Evolutionary conservation across 1,284 basidiomycete species (phyloP).

Genomic region (Termitomyces sp.): DNA sequence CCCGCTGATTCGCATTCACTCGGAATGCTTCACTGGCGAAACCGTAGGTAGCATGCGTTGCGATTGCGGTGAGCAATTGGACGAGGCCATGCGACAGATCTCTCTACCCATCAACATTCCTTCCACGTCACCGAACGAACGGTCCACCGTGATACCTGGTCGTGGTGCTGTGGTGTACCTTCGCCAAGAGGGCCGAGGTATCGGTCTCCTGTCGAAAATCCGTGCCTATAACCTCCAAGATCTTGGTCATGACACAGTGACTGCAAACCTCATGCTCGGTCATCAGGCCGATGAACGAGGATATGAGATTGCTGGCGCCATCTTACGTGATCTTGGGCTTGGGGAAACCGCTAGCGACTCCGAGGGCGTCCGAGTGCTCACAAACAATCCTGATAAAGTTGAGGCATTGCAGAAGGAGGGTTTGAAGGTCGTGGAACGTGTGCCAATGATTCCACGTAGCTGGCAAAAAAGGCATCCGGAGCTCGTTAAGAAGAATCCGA

Average conservation of each 20-base stretch:
- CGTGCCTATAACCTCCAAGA: conserved; percentile 98
- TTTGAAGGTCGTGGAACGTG: conserved; percentile 76
- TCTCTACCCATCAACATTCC: conserved; percentile 63
- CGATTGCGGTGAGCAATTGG: conserved; percentile 98
- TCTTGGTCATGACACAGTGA: conserved; percentile 96
- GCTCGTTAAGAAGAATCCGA: conserved; percentile 23
- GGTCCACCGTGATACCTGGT: conserved; percentile 54
- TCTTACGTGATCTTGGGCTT: conserved; percentile 84
- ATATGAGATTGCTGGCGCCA: conserved; percentile 89
- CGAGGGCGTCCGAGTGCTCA: conserved; percentile 78
- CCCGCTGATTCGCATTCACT: conserved; percentile 93
- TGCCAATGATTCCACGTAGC: conserved; percentile 91
- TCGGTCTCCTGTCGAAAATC: conserved; percentile 94
- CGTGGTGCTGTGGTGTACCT: conserved; percentile 96
- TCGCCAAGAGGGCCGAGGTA: conserved; percentile 98
- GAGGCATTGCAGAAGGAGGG: conserved; percentile 83
- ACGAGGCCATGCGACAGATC: conserved; percentile 93
- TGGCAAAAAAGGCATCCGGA: conserved; percentile 60
- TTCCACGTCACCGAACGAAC: conserved; percentile 26
- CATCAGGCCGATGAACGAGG: conserved; percentile 92
- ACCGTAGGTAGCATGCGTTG: conserved; percentile 98
- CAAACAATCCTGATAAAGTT: conserved; percentile 98
- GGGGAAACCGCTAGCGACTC: conserved; percentile 43
- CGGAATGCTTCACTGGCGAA: conserved; percentile 98
- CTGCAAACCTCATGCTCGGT: conserved; percentile 93